Percentiles rank a stretch among this genome's conserved stretches.
These are phyloP conservation scores for Protomyces inundatus DNA, from an alignment of 1,139 yeast genomes.

Conservation along the genomic window DNA sequence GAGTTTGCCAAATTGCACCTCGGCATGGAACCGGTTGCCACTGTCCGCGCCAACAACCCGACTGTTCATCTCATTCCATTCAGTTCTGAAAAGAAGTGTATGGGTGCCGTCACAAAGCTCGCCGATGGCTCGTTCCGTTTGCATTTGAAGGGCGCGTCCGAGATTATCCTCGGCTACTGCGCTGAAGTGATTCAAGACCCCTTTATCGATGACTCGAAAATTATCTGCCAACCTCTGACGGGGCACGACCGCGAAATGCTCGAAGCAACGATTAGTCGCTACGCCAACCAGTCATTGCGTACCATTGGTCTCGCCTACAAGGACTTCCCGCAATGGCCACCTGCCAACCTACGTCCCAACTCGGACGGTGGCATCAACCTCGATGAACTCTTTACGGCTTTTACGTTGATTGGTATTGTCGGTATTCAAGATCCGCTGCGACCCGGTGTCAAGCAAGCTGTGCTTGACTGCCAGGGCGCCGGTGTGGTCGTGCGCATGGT, in stretches of 20 bases:
- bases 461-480: conserved; percentile 73
- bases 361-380: conserved; percentile 34
- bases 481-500: conserved; percentile 97
- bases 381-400: conserved; percentile 29
- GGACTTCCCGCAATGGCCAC: conserved; percentile 73
- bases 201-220: conserved; percentile 37
- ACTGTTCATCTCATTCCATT: conserved; percentile 77
- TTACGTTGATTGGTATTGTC: conserved; percentile 54
- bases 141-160: conserved; percentile 90
- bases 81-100: conserved; percentile 90
- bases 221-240: conserved; percentile 38
- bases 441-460: conserved; percentile 85
- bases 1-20: conserved; percentile 59
- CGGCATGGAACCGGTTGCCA: conserved; percentile 45
- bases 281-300: conserved; percentile 73
- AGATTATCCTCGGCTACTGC: conserved; percentile 66
- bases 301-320: conserved; percentile 79
- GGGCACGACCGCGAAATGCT: conserved; percentile 36
- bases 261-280: conserved; percentile 51
- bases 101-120: conserved; percentile 62
- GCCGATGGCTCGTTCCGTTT: conserved; percentile 51
- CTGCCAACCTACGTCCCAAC: conserved; percentile 43
- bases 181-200: conserved; percentile 28
- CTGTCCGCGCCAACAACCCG: conserved; percentile 42
- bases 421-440: conserved; percentile 95